Base-by-base conservation (phyloP, 768 basidiomycete species). In the Lentinula edodes region DNA sequence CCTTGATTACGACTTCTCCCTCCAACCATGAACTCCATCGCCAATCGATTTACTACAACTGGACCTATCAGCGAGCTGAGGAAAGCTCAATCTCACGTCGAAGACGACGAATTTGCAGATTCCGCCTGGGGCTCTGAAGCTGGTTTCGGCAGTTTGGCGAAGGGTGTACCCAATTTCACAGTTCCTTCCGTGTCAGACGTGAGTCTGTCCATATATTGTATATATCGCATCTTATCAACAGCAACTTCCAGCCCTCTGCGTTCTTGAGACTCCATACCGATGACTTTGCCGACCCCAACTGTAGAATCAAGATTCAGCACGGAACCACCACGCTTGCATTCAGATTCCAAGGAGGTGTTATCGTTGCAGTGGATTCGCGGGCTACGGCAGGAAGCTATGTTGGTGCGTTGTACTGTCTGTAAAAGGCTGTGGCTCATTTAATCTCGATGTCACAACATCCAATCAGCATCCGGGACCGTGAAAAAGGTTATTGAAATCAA, bases 401-500 rank as follows among this genome's bases (percentile, higher is more conserved):
- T 71, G 96, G 96, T 95, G 60, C 54, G 85, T 78, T 2, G 58
- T 28, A 42, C 18, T 3, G 42, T 12, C 32, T 34, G 50, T 12
- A 32, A 13, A 55, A 35, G n/a, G 16, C 20, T 63, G 38, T 34
- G 23, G 61, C 43, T 32, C 53, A 45, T 38, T 38, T 65, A 10
- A 64, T 69, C n/a, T 55, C 20, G 10, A 38, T 55, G 8, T 48
- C 15, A 32, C 12, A 8, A n/a, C 34, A 20, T 42, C 18, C 39
- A 9, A 36, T 41, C n/a, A 98, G 96, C 96, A 0, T 93, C 89
- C 18, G 95, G 96, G 58, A 98, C 96, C 15, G 93, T 99, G 64
- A 98, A 96, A 82, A 99, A 98, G 80, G 95, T 99, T 65, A 98
- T 99, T 68, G 97, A 99, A 78, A 99, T 99, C 76, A 98, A 98